These are phyloP conservation scores for Phytophthora quininea DNA, from an alignment of 352 stramenopile species.

Conservation along the genomic window DNA sequence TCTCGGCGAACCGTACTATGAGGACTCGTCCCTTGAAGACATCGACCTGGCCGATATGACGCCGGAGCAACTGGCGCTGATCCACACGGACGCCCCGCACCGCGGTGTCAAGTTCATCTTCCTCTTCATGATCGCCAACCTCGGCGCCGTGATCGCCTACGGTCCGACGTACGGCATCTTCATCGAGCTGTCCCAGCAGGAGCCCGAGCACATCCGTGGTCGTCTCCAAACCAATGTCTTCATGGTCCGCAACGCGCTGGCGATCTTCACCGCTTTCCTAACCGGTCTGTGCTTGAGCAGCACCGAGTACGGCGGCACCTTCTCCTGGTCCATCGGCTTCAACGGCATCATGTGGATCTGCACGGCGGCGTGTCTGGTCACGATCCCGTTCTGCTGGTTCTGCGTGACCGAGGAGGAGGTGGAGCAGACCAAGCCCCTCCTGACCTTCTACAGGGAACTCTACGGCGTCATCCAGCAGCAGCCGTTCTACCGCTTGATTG, in stretches of 20 bases:
- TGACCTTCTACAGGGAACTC: slow-evolving; percentile 32
- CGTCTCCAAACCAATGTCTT: slow-evolving; percentile 44
- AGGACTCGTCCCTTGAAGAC: slow-evolving; percentile 28
- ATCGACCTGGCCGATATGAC: slow-evolving; percentile 36
- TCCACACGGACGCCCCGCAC: slow-evolving; percentile 44
- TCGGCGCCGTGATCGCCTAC: slow-evolving; percentile 75
- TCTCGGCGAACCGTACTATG: slow-evolving; percentile 52
- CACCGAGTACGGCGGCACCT: slow-evolving; percentile 50
- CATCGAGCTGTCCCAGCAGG: slow-evolving; percentile 23
- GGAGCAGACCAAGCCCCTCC: slow-evolving; percentile 25
- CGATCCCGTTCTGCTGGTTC: slow-evolving; percentile 45
- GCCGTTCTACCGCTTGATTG: slow-evolving; percentile 36
- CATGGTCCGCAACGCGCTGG: slow-evolving; percentile 30
- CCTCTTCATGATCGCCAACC: slow-evolving; percentile 67
- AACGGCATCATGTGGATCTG: slow-evolving; percentile 49
- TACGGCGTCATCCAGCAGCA: slow-evolving; percentile 45
- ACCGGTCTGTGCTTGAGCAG: slow-evolving; percentile 53
- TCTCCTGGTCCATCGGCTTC: slow-evolving; percentile 49
- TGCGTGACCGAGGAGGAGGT: slow-evolving; percentile 43
- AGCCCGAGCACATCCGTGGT: slow-evolving; percentile 19
- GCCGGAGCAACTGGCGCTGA: slow-evolving; percentile 26
- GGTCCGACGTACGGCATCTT: slow-evolving; percentile 31
- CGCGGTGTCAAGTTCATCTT: slow-evolving; percentile 50
- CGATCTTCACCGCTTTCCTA: slow-evolving; percentile 39
- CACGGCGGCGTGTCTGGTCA: slow-evolving; percentile 21